Conservation (phyloP, 345 rosid genomes). For the Populus tremula region DNA sequence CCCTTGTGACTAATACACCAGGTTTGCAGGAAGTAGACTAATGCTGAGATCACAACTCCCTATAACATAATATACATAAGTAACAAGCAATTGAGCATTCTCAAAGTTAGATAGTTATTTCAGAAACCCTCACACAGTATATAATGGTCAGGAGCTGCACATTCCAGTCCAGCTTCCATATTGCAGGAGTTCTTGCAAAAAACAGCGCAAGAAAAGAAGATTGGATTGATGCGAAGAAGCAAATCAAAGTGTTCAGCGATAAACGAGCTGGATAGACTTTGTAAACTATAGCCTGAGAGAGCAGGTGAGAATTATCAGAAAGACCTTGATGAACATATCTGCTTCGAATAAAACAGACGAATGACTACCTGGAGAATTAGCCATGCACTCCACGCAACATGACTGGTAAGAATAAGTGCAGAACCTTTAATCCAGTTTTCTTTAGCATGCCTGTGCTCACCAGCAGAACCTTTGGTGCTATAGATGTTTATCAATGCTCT, state of each 20-base stretch:
- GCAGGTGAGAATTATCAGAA: conserved; percentile 18
- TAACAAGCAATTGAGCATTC: background rate
- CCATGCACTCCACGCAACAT: conserved; percentile 42
- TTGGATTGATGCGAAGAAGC: conserved; percentile 40
- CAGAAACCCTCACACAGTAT: conserved; percentile 24
- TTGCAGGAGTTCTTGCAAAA: conserved; percentile 27
- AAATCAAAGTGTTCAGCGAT: conserved; percentile 39
- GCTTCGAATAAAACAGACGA: background rate
- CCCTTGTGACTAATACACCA: conserved; percentile 44
- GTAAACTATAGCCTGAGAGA: conserved; percentile 25
- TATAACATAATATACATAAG: background rate
- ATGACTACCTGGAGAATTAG: conserved; percentile 38
- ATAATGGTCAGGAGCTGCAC: conserved; percentile 39
- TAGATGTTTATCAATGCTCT: conserved; percentile 37
- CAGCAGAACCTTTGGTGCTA: conserved; percentile 31
- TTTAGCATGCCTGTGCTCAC: background rate
- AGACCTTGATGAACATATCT: background rate
- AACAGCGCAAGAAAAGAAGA: conserved; percentile 36
- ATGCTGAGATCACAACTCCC: conserved; percentile 41
- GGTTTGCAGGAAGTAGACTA: conserved; percentile 30
- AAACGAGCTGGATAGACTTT: conserved; percentile 38
- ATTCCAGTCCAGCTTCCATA: conserved; percentile 46
- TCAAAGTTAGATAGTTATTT: too few species aligned
- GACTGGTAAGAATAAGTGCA: conserved; percentile 35
- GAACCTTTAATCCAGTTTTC: conserved; percentile 48